Percentiles rank a stretch among this genome's conserved stretches.
Evolutionary conservation across 176 grass and related monocot species (phyloP).

Genomic region (Avena eriantha): DNA sequence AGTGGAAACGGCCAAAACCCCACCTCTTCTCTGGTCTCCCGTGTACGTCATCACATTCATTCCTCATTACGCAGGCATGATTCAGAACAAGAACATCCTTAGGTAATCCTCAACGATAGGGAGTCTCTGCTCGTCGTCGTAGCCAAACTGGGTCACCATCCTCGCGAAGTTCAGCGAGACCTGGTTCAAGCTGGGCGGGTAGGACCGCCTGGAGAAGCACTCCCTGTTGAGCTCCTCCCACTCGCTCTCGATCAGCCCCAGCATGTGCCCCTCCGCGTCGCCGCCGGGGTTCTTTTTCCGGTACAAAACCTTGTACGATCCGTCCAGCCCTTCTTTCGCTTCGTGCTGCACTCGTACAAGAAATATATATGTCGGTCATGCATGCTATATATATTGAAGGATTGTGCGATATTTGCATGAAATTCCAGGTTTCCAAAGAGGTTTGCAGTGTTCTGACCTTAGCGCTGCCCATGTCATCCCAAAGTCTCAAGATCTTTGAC

Average conservation of each 20-base stretch:
- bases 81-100: slow-evolving; percentile 37
- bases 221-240: slow-evolving; percentile 82
- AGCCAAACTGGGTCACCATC: slow-evolving; percentile 59
- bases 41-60: not conserved
- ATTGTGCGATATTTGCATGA: slow-evolving; percentile 10
- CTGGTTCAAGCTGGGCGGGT: slow-evolving; percentile 12
- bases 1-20: no score
- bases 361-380: not conserved
- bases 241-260: slow-evolving; percentile 43
- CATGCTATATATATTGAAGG: not conserved
- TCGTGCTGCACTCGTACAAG: slow-evolving; percentile 56
- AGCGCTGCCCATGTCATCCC: slow-evolving; percentile 78
- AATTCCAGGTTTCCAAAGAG: not conserved
- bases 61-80: not conserved
- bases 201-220: slow-evolving; percentile 39
- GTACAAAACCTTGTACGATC: slow-evolving; percentile 63
- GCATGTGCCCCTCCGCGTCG: slow-evolving; percentile 48
- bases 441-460: slow-evolving; percentile 40
- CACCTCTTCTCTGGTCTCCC: no score
- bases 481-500: slow-evolving; percentile 67
- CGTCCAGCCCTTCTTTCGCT: slow-evolving; percentile 64
- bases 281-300: slow-evolving; percentile 58
- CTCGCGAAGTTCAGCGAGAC: slow-evolving; percentile 45
- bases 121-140: slow-evolving; percentile 43
- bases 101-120: slow-evolving; percentile 57